Conservation (phyloP, 805 yeast genomes). For the Candida sanyiensis region DNA sequence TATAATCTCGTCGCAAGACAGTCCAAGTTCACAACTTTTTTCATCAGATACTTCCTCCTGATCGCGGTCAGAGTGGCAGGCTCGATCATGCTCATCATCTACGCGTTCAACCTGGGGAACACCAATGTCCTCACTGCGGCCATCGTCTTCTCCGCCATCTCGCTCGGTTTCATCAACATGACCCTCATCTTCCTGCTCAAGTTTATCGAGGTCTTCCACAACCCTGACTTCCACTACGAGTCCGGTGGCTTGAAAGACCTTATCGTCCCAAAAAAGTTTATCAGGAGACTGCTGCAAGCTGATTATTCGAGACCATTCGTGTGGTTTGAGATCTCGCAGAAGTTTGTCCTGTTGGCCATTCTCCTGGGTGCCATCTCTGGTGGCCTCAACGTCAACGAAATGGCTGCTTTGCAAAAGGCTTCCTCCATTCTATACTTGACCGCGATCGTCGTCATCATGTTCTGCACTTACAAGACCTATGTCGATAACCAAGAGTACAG, state of each 20-base stretch:
- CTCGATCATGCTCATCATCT: conserved; percentile 1
- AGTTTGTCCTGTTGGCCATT: conserved; percentile 3
- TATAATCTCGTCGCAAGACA: neutral
- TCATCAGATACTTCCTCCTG: conserved; percentile 3
- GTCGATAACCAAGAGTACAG: neutral
- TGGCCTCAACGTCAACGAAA: neutral
- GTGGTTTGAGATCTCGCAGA: conserved; percentile 5
- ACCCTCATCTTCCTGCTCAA: conserved; percentile 2
- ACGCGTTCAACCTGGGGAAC: conserved; percentile 2
- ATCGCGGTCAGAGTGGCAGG: conserved; percentile 4
- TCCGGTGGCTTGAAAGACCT: conserved; percentile 1
- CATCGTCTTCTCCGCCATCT: conserved; percentile 2
- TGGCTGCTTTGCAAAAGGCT: conserved; percentile 1
- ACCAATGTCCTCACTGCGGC: conserved; percentile 1
- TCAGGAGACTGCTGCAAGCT: neutral
- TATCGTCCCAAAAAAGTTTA: conserved; percentile 1
- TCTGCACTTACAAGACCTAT: neutral
- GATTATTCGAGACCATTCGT: conserved; percentile 4
- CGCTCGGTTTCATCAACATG: conserved; percentile 8
- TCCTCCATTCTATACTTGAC: conserved; percentile 1
- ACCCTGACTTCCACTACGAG: conserved; percentile 3
- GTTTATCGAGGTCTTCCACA: conserved; percentile 6
- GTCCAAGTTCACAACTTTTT: conserved; percentile 5
- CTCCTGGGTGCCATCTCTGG: conserved; percentile 5
- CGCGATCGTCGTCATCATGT: neutral